phyloP scores from a whole-genome alignment of 2,329 filamentous ascomycete species.

The Penicillium polonicum region DNA sequence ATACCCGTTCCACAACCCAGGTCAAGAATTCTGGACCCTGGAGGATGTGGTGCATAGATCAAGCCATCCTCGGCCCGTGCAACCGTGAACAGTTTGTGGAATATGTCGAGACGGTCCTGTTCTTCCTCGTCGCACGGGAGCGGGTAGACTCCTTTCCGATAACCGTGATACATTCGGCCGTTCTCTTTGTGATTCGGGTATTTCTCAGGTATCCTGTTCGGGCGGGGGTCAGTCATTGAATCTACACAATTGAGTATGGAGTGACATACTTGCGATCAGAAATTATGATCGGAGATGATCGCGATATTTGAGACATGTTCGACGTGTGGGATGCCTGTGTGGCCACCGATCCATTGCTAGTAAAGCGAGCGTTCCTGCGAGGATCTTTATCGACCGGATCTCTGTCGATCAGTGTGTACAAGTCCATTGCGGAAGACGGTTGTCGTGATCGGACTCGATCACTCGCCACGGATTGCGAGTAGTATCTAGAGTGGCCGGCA shows the following conservation, averaged over 20 bases:
- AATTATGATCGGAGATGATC: slow-evolving; percentile 22
- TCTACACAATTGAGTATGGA: not conserved
- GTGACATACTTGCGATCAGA: slow-evolving; percentile 23
- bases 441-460: slow-evolving; percentile 34
- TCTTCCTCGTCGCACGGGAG: slow-evolving; percentile 77
- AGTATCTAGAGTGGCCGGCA: slow-evolving; percentile 23
- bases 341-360: slow-evolving; percentile 34
- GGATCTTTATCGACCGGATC: slow-evolving; percentile 26
- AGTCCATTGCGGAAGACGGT: slow-evolving; percentile 39
- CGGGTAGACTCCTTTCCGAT: slow-evolving; percentile 67
- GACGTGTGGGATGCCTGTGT: slow-evolving; percentile 23
- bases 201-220: slow-evolving; percentile 34
- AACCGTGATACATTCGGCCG: slow-evolving; percentile 68
- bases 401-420: slow-evolving; percentile 35
- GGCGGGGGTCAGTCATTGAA: not conserved
- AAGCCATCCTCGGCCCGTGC: slow-evolving; percentile 53
- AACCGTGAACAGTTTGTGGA: slow-evolving; percentile 73
- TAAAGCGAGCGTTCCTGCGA: slow-evolving; percentile 23
- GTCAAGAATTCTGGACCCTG: slow-evolving; percentile 55
- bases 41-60: slow-evolving; percentile 42
- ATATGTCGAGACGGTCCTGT: slow-evolving; percentile 75
- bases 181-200: slow-evolving; percentile 60
- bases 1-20: slow-evolving; percentile 86
- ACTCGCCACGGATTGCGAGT: slow-evolving; percentile 28
- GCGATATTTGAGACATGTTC: slow-evolving; percentile 16